phyloP scores from a whole-genome alignment of 768 basidiomycete genomes.

The Tremella yokohamensis region DNA sequence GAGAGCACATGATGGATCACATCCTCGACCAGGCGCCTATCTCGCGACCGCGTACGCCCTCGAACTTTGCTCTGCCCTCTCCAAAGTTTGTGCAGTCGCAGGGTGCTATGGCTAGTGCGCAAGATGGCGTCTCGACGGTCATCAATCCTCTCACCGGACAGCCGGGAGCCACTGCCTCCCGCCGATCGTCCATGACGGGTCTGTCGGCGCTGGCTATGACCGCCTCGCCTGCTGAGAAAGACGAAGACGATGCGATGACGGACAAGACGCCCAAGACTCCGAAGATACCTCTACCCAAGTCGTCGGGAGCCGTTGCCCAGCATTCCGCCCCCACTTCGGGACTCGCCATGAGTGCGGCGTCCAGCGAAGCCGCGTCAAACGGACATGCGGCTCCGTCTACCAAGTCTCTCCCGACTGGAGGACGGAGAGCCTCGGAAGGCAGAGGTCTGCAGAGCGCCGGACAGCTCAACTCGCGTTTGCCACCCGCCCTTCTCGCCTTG shows the following conservation, averaged over 20 bases:
- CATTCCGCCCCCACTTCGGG: neutral
- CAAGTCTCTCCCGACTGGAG: neutral
- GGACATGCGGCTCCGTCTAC: neutral
- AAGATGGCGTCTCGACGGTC: conserved; percentile 30
- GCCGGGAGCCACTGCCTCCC: conserved; percentile 25
- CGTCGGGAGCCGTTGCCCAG: conserved; percentile 2
- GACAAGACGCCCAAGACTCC: conserved; percentile 1
- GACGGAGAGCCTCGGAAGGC: neutral
- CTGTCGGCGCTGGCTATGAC: neutral
- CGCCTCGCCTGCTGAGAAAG: neutral
- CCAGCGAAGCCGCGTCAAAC: neutral
- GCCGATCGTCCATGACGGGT: conserved; percentile 20
- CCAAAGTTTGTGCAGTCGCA: conserved; percentile 13
- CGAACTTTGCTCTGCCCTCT: conserved; percentile 36
- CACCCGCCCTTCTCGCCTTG: conserved; percentile 58
- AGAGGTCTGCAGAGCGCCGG: conserved; percentile 38
- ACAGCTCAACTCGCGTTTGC: conserved; percentile 56
- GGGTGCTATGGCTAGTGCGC: neutral
- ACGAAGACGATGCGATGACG: neutral
- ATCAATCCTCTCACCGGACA: conserved; percentile 43
- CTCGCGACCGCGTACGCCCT: conserved; percentile 45
- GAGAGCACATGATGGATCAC: conserved; percentile 93
- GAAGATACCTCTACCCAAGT: neutral
- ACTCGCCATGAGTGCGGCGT: neutral
- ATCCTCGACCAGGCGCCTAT: conserved; percentile 48